Base-by-base conservation (phyloP, 805 yeast species). In the Metschnikowia anglica region DNA sequence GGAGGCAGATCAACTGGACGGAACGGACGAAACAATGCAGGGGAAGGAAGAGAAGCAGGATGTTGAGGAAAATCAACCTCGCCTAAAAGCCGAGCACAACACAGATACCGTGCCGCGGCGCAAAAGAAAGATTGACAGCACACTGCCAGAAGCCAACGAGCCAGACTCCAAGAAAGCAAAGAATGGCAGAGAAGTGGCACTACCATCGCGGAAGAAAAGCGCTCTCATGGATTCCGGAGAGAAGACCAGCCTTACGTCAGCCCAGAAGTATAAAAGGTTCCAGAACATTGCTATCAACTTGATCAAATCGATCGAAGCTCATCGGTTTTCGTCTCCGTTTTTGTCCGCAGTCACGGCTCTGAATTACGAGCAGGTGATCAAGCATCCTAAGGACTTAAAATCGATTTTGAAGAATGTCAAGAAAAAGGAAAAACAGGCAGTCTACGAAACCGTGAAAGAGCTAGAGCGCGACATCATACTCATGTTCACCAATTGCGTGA, bases 401-500 rank as follows among this genome's bases (percentile, higher is more conserved):
- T 77, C 80, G 5, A 77, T 87, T 30, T 70, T 76, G 47, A 71
- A 72, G 34, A 73, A 70, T 51, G 73, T 86, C 21, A 80, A 80
- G 48, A 62, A 52, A 56, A 71, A 68, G 40, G 47, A 50, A 1
- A 61, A 58, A 10, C 56, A 59, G 6, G 66, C 70, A 1, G 57
- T 51, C 18, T 79, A 79, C 38, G 82, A 81, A 0, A 70, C 74
- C 41, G 74, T 86, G 31, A 69, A 73, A 26, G 80, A 82, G 44
- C 65, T 87, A 17, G 88, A 86, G 51, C 67, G 84, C 38, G 87
- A 83, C 48, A 68, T 87, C 33, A 73, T 82, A 66, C 67, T 82
- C 46, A 85, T 87, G 93, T 85, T 83, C 64, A 84, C 91, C 39
- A 87, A 87, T 60, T 87, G 91, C 13, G 75, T 86, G 13, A 87